These are phyloP conservation scores for Colletotrichum aenigma DNA, from an alignment of 2,329 filamentous ascomycete genomes.

Conservation along the genomic window DNA sequence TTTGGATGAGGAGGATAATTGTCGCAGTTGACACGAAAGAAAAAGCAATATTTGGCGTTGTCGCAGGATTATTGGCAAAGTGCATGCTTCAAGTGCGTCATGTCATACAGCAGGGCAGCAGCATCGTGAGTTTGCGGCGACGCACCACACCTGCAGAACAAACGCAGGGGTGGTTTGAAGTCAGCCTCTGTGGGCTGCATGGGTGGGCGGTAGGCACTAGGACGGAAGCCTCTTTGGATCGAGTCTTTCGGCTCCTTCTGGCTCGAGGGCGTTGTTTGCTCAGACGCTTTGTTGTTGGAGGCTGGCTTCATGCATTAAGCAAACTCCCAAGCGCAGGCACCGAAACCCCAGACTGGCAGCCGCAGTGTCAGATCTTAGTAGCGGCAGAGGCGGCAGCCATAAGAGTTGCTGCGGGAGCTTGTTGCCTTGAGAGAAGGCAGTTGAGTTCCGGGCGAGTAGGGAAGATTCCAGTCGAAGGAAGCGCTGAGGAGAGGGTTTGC, in stretches of 20 bases:
- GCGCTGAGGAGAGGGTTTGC: not conserved
- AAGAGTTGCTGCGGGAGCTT: not conserved
- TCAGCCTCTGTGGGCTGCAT: not conserved
- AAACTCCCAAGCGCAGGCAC: not conserved
- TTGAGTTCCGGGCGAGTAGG: not conserved
- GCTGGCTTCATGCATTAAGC: slow-evolving; percentile 1
- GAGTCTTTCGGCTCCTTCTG: not conserved
- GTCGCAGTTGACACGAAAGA: not conserved
- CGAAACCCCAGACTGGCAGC: not conserved
- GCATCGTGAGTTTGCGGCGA: not conserved
- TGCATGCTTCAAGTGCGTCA: not conserved
- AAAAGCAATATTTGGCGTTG: not conserved
- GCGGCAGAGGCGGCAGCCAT: not conserved
- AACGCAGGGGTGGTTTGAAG: slow-evolving; percentile 6
- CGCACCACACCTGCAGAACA: not conserved
- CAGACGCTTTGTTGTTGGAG: not conserved
- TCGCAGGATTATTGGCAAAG: not conserved
- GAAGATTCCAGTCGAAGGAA: not conserved
- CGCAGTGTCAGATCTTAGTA: not conserved
- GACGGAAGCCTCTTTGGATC: slow-evolving; percentile 6
- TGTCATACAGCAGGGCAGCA: not conserved
- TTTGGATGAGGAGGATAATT: not conserved
- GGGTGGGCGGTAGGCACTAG: not conserved
- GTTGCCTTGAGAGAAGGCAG: not conserved
- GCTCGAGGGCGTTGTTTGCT: not conserved